phyloP scores from a whole-genome alignment of 169 alveolate species.

The Miamiensis avidus region DNA sequence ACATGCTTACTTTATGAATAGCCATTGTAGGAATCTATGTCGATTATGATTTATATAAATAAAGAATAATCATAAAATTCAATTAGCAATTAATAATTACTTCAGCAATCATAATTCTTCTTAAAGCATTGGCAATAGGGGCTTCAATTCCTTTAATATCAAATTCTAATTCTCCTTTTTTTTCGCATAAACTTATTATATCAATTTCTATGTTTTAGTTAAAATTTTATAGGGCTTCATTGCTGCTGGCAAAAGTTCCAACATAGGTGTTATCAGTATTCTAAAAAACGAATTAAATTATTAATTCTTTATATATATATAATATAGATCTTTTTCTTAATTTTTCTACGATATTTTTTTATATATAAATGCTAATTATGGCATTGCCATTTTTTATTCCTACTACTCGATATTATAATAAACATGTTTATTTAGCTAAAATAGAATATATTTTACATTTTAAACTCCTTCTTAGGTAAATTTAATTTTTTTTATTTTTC shows the following conservation, averaged over 20 bases:
- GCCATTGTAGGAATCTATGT: constrained; percentile 80
- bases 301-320: too few species aligned
- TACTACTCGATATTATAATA: background rate
- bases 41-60: background rate
- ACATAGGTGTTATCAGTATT: constrained; percentile 7
- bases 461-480: background rate
- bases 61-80: too few species aligned
- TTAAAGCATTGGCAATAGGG: constrained; percentile 80
- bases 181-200: background rate
- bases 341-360: too few species aligned
- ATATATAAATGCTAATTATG: too few species aligned
- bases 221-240: constrained; percentile 3
- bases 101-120: constrained; percentile 85
- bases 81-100: constrained; percentile 12
- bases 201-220: constrained; percentile 12
- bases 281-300: background rate
- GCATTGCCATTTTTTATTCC: background rate
- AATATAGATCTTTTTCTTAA: too few species aligned
- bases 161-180: constrained; percentile 15
- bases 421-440: background rate
- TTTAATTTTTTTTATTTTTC: background rate
- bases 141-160: constrained; percentile 62
- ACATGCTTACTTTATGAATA: constrained; percentile 73
- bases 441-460: too few species aligned
- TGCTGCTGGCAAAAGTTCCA: constrained; percentile 6